Evolutionary conservation across 169 alveolate genomes (phyloP).

Genomic region (Eimeria necatrix): DNA sequence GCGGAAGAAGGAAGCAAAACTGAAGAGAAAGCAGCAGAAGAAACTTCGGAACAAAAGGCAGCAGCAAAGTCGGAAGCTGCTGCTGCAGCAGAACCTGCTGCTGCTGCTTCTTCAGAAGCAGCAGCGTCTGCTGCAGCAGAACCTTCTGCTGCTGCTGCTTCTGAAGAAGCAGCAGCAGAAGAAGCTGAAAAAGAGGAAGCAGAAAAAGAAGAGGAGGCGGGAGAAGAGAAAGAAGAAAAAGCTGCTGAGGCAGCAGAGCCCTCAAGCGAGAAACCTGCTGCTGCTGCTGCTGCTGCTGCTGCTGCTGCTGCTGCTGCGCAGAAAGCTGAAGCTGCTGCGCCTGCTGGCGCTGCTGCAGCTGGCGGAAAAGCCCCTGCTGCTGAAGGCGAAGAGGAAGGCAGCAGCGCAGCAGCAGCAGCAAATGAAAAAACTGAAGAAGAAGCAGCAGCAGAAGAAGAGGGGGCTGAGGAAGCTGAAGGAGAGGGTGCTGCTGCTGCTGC

Average conservation of each 20-base stretch:
- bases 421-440: conserved; percentile 6
- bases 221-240: conserved; percentile 10
- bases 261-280: neutral
- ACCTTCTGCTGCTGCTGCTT: conserved; percentile 15
- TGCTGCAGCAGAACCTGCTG: conserved; percentile 21
- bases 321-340: neutral
- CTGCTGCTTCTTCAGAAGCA: conserved; percentile 23
- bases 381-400: conserved; percentile 24
- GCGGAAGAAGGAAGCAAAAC: neutral
- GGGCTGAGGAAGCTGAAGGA: neutral
- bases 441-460: neutral
- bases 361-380: neutral
- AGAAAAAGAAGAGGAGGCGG: conserved; percentile 44
- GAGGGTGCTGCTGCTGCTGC: neutral
- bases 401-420: no score
- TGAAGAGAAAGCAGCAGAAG: conserved; percentile 20
- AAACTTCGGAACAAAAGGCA: neutral
- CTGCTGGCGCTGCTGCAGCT: conserved; percentile 16
- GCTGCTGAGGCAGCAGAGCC: conserved; percentile 12
- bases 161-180: neutral
- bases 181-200: conserved; percentile 23
- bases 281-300: neutral
- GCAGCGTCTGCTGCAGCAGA: neutral
- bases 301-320: conserved; percentile 30
- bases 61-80: neutral